Evolutionary conservation across 768 basidiomycete species (phyloP).

Genomic region (Cytidiella melzeri): DNA sequence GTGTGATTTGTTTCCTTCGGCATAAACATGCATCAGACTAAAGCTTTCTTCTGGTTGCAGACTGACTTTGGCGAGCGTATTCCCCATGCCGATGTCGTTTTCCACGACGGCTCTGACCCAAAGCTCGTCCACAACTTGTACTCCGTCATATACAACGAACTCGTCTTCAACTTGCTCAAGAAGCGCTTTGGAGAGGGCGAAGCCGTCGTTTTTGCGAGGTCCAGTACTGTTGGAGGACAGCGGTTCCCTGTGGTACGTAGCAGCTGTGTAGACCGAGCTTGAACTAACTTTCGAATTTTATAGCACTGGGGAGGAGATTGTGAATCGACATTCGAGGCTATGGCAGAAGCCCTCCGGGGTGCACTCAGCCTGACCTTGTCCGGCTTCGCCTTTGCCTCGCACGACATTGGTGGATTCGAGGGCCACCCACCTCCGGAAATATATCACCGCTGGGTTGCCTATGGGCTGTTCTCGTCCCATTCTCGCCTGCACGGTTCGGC

Average conservation of each 20-base stretch:
- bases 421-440: slow-evolving; percentile 63
- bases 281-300: slow-evolving; percentile 8
- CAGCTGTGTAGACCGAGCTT: neutral
- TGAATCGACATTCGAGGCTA: slow-evolving; percentile 71
- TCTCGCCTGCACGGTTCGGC: slow-evolving; percentile 67
- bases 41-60: slow-evolving; percentile 24
- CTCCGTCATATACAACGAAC: slow-evolving; percentile 61
- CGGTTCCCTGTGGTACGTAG: slow-evolving; percentile 33
- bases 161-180: slow-evolving; percentile 59
- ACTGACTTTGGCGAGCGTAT: slow-evolving; percentile 79
- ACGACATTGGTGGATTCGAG: slow-evolving; percentile 79
- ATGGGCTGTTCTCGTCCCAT: slow-evolving; percentile 72
- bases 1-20: slow-evolving; percentile 23
- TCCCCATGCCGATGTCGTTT: slow-evolving; percentile 56
- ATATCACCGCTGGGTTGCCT: slow-evolving; percentile 73
- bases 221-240: slow-evolving; percentile 67
- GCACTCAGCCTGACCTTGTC: slow-evolving; percentile 58
- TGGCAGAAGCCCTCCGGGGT: slow-evolving; percentile 70
- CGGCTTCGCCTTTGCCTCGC: slow-evolving; percentile 67
- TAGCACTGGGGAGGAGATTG: slow-evolving; percentile 73
- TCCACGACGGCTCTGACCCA: slow-evolving; percentile 63
- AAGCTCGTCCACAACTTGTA: slow-evolving; percentile 70
- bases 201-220: slow-evolving; percentile 65
- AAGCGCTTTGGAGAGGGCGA: slow-evolving; percentile 55
- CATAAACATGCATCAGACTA: neutral